Conservation (phyloP, 75 land plant genomes). For the Chamaecyparis obtusa region DNA sequence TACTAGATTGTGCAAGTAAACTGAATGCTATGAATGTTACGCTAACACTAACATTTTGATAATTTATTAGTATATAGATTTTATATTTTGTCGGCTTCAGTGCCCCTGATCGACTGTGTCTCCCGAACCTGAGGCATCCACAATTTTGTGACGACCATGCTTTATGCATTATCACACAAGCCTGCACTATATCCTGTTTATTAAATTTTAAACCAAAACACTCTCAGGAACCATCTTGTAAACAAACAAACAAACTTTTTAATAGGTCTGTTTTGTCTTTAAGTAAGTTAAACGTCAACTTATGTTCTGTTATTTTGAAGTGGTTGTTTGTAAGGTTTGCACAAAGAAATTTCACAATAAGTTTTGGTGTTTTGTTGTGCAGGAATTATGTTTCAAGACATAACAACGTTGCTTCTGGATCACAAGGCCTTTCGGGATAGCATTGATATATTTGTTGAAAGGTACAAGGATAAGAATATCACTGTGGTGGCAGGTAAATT, state of each 20-base stretch:
- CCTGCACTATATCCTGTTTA: not conserved
- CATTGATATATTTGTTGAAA: conserved; percentile 81
- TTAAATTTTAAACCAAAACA: not conserved
- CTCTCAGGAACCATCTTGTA: not conserved
- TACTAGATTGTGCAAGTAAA: too few relatives aligned
- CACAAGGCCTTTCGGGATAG: conserved; percentile 75
- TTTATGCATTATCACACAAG: not conserved
- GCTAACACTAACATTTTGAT: too few relatives aligned
- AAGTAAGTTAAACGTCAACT: not conserved
- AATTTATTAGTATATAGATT: too few relatives aligned
- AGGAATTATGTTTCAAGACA: conserved; percentile 90
- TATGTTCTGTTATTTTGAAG: not conserved
- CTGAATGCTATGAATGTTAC: too few relatives aligned
- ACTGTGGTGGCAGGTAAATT: conserved; percentile 76
- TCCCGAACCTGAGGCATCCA: not conserved
- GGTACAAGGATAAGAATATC: conserved; percentile 65
- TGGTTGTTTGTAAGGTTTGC: not conserved
- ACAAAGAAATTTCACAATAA: not conserved
- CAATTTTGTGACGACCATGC: not conserved
- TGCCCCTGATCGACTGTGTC: not conserved
- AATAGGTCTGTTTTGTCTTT: not conserved
- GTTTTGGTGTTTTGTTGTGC: conserved; percentile 12
- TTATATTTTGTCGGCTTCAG: too few relatives aligned
- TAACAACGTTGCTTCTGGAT: conserved; percentile 80
- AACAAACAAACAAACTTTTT: not conserved